Base-by-base conservation (phyloP, 1,284 basidiomycete genomes). In the Naganishia cerealis region DNA sequence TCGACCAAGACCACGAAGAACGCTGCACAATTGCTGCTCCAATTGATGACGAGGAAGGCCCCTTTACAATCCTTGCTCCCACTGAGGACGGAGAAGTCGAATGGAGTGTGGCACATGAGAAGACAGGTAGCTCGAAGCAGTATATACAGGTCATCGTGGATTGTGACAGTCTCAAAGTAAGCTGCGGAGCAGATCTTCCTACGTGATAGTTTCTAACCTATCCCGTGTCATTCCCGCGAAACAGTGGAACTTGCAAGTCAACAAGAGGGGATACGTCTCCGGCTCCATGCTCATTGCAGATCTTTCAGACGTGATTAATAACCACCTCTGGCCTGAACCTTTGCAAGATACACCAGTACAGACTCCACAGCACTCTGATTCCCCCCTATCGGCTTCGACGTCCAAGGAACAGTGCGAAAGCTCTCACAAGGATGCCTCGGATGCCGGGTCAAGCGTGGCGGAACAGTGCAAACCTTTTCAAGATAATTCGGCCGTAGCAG, bases 121-220 rank as follows among this genome's bases (percentile, higher is more conserved):
- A 6, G n/a, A 57, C 5, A 24, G 21, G 56, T 1, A n/a, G 48
- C 29, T 15, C 26, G 46, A 9, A 43, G 13, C 21, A 42, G 15
- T 63, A 54, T 29, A 39, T 53, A 29, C 61, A 63, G 13, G 50
- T 63, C 21, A 24, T 63, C 15, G 21, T 63, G 2, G 61, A 63
- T 54, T 63, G 50, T 16, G 38, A 50, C 10, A 63, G 61, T 38
- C 61, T 63, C 36, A 63, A 63, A 24, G 61, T 63, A 29, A n/a
- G n/a, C 42, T 53, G 3, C 46, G 21, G 15, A 2, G 18, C 8
- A 26, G 13, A 26, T 10, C 61, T 29, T 43, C 48, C 0, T 5
- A 10, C 38, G 50, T 16, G 21, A 6, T 6, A 33, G 1, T 24
- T 9, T 50, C 55, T 21, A 7, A 57, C 48, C 38, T 52, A 6